Base-by-base conservation (phyloP, 2,329 filamentous ascomycete genomes). In the Plenodomus tracheiphilus region DNA sequence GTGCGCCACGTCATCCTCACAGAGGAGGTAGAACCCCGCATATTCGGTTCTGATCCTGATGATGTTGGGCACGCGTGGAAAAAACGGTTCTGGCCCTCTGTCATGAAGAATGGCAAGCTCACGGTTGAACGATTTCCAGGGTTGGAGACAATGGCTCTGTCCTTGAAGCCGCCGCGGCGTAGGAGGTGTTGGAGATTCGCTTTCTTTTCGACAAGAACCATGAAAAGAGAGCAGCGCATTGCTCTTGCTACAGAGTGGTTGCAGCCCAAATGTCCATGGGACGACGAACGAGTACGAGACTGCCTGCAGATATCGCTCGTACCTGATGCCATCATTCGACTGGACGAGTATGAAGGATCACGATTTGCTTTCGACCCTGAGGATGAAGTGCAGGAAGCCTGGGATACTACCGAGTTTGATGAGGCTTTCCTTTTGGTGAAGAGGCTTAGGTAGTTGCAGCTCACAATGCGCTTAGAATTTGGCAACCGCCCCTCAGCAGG, bases 31-130 rank as follows among this genome's bases (percentile, higher is more conserved):
- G 54, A 59, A 22, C 53, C 61, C n/a, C 51, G 56, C 13, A 59
- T 68, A 13, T 64, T 61, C 34, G 53, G 49, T 6, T 20, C 49
- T 10, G 51, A 66, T 18, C 51, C 66, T 16, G 61, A 65, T 13
- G 56, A 58, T 7, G 66, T 65, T 2, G 52, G 55, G 8, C 62
- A 65, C 30, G 59, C 58, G 20, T 71, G 67, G 66, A 60, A 58
- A 22, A 53, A 58, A 18, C 48, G 57, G 2, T 65, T 66, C 41
- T 71, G 66, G 68, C 65, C 66, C 0, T 51, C 54, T 18, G 48
- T 71, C n/a, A 20, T 64, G 6, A 32, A 47, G 3, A 57, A 50
- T 20, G 53, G 59, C 32, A 39, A 39, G 3, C 57, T 39, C 16
- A 34, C 64, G 16, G 45, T 70, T 0, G 39, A 53, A 9, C 58